Evolutionary conservation across 202 grass and related monocot genomes (phyloP).

Genomic region (Zizania palustris): DNA sequence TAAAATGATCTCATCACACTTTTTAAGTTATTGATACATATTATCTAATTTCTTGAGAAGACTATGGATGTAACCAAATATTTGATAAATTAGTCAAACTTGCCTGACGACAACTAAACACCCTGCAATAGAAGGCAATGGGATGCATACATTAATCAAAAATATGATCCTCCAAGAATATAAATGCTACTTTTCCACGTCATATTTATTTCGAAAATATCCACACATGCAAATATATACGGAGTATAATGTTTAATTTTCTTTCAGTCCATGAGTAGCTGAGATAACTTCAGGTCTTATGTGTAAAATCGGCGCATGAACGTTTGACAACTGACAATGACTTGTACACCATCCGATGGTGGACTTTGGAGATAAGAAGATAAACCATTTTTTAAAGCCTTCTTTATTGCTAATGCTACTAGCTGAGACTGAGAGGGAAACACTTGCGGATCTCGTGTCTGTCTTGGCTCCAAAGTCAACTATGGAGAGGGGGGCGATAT

Average conservation of each 20-base stretch:
- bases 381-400: constrained; percentile 43
- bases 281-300: neutral
- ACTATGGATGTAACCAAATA: too few relatives aligned
- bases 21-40: too few relatives aligned
- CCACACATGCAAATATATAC: too few relatives aligned
- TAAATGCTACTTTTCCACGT: neutral
- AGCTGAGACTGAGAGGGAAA: neutral
- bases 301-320: neutral
- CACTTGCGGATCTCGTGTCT: constrained; percentile 14
- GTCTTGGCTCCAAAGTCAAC: constrained; percentile 74
- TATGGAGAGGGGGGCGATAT: constrained; percentile 29
- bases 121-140: too few relatives aligned
- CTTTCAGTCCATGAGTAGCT: neutral
- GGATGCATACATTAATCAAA: too few relatives aligned
- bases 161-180: neutral
- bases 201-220: too few relatives aligned
- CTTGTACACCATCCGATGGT: constrained; percentile 51
- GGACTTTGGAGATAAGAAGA: constrained; percentile 66
- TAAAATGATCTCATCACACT: too few relatives aligned
- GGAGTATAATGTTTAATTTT: too few relatives aligned
- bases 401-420: constrained; percentile 31
- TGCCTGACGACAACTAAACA: too few relatives aligned
- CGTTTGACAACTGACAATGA: constrained; percentile 38
- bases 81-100: too few relatives aligned
- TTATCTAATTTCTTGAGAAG: too few relatives aligned